Evolutionary conservation across 192 early-diverging fungal genomes (phyloP), one percentile per base, ranked within the genome.

Genomic region (Dispira simplex): DNA sequence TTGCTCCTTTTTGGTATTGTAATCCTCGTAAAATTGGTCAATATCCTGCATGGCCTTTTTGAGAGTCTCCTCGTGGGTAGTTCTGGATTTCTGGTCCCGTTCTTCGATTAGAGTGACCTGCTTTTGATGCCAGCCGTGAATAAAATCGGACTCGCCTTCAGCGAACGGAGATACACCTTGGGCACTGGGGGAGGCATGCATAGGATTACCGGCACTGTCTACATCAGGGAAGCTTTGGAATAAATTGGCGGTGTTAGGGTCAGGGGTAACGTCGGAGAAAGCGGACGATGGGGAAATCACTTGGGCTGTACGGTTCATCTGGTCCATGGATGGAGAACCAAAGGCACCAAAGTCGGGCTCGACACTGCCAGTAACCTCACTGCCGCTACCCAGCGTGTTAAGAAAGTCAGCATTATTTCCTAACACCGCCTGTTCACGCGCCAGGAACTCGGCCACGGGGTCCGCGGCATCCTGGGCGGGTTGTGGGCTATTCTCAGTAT

Each of bases 21-120:
- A 90, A 62, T 88, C 88, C 53, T 83, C 85, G 65, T 90, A 90
- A 68, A 88, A 90, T 65, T 77, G 75, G 67, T 90, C 88, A 66
- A 90, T 82, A 20, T 78, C 76, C 45, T 80, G 77, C 46, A 76
- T 74, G 20, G 88, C 88, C 62, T 77, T 72, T 13, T 74, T 63
- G 8, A 88, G 73, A 1, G 81, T 81, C 60, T 81, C 79, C 57
- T 75, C 75, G 52, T 83, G 81, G 54, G 76, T 80, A 0, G 58
- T 62, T 46, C 75, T 68, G 13, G 81, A 74, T 20, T 55, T 64
- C 26, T 71, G 72, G 68, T 90, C 88, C 58, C 86, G 83, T 39
- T 80, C 74, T 23, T 62, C 71, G 39, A 90, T 76, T 0, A 70
- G 67, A 20, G 74, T 73, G 26, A 71, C 66, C 65, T 85, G 82